Base-by-base conservation (phyloP, 345 rosid genomes). In the Eucalyptus lansdowneana region DNA sequence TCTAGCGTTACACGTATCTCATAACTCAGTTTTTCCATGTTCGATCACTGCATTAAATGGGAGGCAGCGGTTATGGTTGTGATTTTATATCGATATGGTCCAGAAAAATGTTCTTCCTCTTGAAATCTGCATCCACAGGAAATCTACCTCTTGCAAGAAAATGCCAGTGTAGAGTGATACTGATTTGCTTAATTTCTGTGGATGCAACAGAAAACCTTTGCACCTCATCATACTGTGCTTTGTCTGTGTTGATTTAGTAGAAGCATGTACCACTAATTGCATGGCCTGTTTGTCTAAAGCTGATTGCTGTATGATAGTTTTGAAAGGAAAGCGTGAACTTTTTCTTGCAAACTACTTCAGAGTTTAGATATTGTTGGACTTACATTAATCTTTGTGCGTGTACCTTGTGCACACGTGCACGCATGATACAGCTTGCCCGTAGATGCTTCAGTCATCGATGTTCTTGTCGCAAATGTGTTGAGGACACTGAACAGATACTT, bases 401-500 rank as follows among this genome's bases (percentile, higher is more conserved):
- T 69, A 3, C 1, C 12, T 31, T 31, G 24, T 16, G 80, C 80
- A 5, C 42, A 9, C 13, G 21, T 17, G 19, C 76, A 65, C 21
- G 11, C 37, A 0, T 65, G 80, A 69, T 69, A 69, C 80, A 69
- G 80, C 13, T 69, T 0, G 9, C 2, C 11, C 11, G 0, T 0
- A 7, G 3, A 2, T 0, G 21, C 3, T n/a, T 14, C 2, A 31
- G 3, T 31, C 80, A 8, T 31, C 7, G 1, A 31, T 1, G 7
- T 0, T 3, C 4, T 69, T 16, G 24, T 69, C 42, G 12, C 7
- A 69, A 31, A 69, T 8, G 42, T 69, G 24, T 34, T 69, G 42
- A 69, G 6, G 24, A 12, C 1, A 3, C 10, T 5, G 44, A 31
- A 3, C 0, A 5, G 80, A 31, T 0, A 16, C 42, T 3, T 16